Conservation (phyloP, 257 asterid species). For the Gardenia jasminoides region DNA sequence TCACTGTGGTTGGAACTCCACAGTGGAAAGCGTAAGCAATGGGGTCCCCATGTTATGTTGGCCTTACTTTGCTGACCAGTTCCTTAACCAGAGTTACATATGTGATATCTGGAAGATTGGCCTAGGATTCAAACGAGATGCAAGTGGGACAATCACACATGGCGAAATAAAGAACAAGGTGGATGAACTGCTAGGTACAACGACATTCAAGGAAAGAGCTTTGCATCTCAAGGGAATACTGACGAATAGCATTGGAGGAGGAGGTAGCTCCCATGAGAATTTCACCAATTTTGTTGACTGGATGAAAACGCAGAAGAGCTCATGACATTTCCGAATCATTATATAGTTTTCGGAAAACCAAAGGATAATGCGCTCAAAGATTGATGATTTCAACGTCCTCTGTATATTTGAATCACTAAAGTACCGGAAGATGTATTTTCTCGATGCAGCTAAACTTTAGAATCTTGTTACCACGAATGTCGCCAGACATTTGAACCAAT, state of each 20-base stretch:
- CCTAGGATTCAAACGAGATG: constrained; percentile 25
- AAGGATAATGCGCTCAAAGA: background rate
- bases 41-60: constrained; percentile 58
- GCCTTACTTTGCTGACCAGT: constrained; percentile 64
- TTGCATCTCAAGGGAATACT: constrained; percentile 30
- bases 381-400: background rate
- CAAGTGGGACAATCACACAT: constrained; percentile 16
- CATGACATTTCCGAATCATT: background rate
- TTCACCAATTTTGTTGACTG: constrained; percentile 37
- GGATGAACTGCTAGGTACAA: constrained; percentile 29
- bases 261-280: constrained; percentile 41
- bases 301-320: constrained; percentile 25
- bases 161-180: constrained; percentile 42
- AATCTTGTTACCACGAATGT: background rate
- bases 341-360: background rate
- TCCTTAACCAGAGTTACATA: constrained; percentile 47
- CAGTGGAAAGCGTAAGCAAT: constrained; percentile 44
- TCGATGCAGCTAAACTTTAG: too few species aligned
- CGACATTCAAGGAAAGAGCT: constrained; percentile 35
- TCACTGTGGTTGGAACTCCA: constrained; percentile 83
- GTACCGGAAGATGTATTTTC: too few species aligned
- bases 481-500: background rate
- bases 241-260: constrained; percentile 27
- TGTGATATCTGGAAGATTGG: constrained; percentile 67
- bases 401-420: background rate